Conservation (phyloP, 2,329 filamentous ascomycete species). For the Rhynchosporium graminicola region DNA sequence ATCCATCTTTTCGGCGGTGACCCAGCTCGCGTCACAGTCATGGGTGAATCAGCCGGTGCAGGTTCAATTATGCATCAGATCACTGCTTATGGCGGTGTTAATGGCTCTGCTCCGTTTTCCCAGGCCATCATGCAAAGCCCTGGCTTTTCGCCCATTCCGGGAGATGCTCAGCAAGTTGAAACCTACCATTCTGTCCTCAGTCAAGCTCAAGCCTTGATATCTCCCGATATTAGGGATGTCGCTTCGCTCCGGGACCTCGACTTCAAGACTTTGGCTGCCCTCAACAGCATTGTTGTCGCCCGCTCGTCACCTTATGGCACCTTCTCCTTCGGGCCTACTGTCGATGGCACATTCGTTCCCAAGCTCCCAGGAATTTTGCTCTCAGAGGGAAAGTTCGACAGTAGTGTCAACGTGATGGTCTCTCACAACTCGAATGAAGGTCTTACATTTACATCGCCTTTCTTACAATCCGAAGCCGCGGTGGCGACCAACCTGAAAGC, state of each 20-base stretch:
- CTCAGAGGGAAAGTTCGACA: slow-evolving; percentile 47
- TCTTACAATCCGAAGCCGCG: not conserved
- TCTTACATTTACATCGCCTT: slow-evolving; percentile 30
- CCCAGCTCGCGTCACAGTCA: slow-evolving; percentile 49
- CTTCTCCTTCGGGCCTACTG: slow-evolving; percentile 47
- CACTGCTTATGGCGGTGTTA: slow-evolving; percentile 49
- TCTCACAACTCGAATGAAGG: slow-evolving; percentile 49
- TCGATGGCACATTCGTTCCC: slow-evolving; percentile 52
- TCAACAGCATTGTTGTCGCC: slow-evolving; percentile 29
- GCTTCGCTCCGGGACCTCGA: slow-evolving; percentile 23
- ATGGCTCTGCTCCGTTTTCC: slow-evolving; percentile 44
- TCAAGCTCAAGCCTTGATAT: slow-evolving; percentile 26
- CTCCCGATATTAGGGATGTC: slow-evolving; percentile 25
- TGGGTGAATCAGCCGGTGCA: slow-evolving; percentile 53
- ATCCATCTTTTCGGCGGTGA: slow-evolving; percentile 58
- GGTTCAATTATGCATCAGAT: slow-evolving; percentile 57
- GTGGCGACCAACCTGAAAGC: slow-evolving; percentile 43
- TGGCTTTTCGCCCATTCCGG: slow-evolving; percentile 24
- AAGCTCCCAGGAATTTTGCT: slow-evolving; percentile 48
- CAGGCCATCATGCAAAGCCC: slow-evolving; percentile 41
- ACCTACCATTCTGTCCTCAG: slow-evolving; percentile 26
- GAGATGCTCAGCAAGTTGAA: slow-evolving; percentile 21
- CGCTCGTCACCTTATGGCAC: slow-evolving; percentile 41
- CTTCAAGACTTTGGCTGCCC: slow-evolving; percentile 20
- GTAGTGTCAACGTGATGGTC: slow-evolving; percentile 47